These are phyloP conservation scores for Arctium lappa DNA, from an alignment of 129 eudicot species.

Conservation along the genomic window DNA sequence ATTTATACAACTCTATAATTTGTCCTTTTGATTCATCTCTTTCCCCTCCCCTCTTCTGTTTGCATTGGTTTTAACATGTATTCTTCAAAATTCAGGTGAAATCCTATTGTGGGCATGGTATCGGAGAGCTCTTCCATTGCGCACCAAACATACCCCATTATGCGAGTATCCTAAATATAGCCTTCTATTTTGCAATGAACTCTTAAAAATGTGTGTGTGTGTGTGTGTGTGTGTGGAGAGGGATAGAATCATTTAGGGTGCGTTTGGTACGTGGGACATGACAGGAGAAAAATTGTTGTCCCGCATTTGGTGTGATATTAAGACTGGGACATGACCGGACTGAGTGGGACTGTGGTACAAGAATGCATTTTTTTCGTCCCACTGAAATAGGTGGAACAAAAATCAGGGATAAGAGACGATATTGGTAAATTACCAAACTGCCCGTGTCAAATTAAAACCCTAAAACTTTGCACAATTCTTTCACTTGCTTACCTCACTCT, in stretches of 20 bases:
- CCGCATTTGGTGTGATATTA: too few species aligned
- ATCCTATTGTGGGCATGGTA: slow-evolving; percentile 94
- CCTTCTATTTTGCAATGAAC: neutral
- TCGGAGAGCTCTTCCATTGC: slow-evolving; percentile 97
- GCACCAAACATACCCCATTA: slow-evolving; percentile 99
- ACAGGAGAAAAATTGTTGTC: too few species aligned
- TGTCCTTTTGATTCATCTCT: neutral
- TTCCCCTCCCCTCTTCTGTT: neutral
- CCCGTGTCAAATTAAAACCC: too few species aligned
- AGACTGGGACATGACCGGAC: too few species aligned
- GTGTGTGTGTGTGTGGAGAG: neutral
- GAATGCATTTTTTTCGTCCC: too few species aligned
- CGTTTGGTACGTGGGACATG: too few species aligned
- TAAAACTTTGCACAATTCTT: too few species aligned
- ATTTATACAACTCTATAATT: slow-evolving; percentile 10
- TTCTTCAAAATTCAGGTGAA: slow-evolving; percentile 49
- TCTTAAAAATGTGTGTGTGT: neutral
- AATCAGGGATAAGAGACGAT: too few species aligned
- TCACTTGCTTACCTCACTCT: too few species aligned
- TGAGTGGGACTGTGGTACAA: too few species aligned
- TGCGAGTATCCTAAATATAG: slow-evolving; percentile 75
- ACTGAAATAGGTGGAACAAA: too few species aligned
- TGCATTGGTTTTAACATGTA: neutral
- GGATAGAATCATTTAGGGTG: neutral
- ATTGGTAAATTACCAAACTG: too few species aligned